Percentiles rank a stretch among this genome's conserved stretches.
Evolutionary conservation across 768 basidiomycete genomes (phyloP).

Genomic region (Pilatotrama ljubarskyi): DNA sequence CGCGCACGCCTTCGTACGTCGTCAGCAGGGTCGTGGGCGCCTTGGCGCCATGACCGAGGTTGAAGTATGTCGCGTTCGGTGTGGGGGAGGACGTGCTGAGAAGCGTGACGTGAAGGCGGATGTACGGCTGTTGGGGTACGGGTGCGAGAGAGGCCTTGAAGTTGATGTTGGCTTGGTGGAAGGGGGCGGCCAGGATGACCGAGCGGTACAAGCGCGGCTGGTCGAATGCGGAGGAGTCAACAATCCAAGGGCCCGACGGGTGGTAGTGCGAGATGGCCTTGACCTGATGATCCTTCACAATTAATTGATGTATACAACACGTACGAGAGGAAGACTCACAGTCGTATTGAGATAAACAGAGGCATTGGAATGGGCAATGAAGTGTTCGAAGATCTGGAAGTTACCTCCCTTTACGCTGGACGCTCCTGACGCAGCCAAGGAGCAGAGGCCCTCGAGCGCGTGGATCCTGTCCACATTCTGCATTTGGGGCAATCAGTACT

Average conservation of each 20-base stretch:
- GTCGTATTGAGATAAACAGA: constrained; percentile 68
- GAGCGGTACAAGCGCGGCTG: constrained; percentile 50
- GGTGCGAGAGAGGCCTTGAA: constrained; percentile 51
- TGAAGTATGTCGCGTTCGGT: constrained; percentile 71
- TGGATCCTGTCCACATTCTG: constrained; percentile 74
- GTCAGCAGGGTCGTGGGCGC: constrained; percentile 74
- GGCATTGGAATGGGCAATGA: constrained; percentile 70
- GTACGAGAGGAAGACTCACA: constrained; percentile 39
- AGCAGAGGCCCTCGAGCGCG: constrained; percentile 68
- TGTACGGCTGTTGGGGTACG: constrained; percentile 73
- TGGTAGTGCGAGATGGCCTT: constrained; percentile 46
- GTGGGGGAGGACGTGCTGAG: constrained; percentile 72
- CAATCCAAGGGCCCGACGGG: constrained; percentile 49
- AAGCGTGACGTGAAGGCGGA: constrained; percentile 86
- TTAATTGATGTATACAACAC: neutral
- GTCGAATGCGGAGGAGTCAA: constrained; percentile 45
- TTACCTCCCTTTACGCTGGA: constrained; percentile 76
- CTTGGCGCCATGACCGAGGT: constrained; percentile 41
- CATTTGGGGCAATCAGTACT: neutral
- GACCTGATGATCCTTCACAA: constrained; percentile 42
- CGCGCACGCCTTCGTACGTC: constrained; percentile 58
- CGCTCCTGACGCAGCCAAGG: constrained; percentile 73
- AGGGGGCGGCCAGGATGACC: constrained; percentile 87
- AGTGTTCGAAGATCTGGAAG: constrained; percentile 79
- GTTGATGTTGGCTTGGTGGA: constrained; percentile 63